Conservation (phyloP, 805 yeast genomes). For the Candida boleticola region DNA sequence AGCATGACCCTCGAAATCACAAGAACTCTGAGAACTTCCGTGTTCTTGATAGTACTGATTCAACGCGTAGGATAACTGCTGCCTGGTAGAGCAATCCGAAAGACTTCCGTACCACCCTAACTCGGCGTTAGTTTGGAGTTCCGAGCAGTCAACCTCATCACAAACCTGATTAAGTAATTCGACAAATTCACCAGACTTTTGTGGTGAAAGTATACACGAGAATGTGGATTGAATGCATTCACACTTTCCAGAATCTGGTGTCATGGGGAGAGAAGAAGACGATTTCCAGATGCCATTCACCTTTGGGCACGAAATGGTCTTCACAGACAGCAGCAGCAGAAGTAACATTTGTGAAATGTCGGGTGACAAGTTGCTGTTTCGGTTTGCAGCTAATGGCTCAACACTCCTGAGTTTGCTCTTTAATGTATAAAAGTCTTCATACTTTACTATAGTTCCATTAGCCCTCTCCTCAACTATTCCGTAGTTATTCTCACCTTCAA, state of each 20-base stretch:
- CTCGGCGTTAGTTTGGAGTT: constrained; percentile 31
- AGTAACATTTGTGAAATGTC: not conserved
- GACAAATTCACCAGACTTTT: constrained; percentile 14
- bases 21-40: constrained; percentile 15
- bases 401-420: constrained; percentile 19
- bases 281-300: constrained; percentile 16
- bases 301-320: constrained; percentile 2
- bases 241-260: constrained; percentile 43
- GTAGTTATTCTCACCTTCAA: constrained; percentile 32
- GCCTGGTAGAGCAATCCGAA: constrained; percentile 38
- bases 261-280: constrained; percentile 28
- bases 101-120: constrained; percentile 42
- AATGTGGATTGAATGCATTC: constrained; percentile 43
- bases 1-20: constrained; percentile 24
- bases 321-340: not conserved
- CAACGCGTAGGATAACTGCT: constrained; percentile 40
- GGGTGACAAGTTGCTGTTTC: not conserved
- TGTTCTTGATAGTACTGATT: constrained; percentile 31
- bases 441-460: constrained; percentile 23
- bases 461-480: constrained; percentile 31
- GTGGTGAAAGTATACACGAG: constrained; percentile 34
- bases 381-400: constrained; percentile 1
- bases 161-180: constrained; percentile 33
- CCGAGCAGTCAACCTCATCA: constrained; percentile 35
- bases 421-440: constrained; percentile 30